phyloP scores from a whole-genome alignment of 768 basidiomycete genomes.

The Lactarius hatsudake region DNA sequence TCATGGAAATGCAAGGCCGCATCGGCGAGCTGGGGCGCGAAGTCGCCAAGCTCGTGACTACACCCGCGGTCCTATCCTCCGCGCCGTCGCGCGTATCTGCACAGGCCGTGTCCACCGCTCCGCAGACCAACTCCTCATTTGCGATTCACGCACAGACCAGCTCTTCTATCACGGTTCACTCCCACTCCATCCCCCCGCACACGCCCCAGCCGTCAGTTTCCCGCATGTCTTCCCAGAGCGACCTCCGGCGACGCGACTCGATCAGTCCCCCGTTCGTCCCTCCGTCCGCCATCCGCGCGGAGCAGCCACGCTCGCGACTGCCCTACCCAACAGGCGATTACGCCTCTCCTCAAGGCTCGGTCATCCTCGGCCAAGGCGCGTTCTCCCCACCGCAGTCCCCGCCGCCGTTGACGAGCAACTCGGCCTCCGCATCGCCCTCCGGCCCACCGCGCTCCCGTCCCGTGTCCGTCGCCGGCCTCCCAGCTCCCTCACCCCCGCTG shows the following conservation, averaged over 20 bases:
- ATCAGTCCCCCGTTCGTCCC: constrained; percentile 55
- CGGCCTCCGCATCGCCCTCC: constrained; percentile 24
- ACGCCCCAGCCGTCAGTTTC: constrained; percentile 33
- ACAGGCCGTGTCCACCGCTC: constrained; percentile 41
- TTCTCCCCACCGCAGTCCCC: constrained; percentile 55
- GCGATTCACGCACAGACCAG: constrained; percentile 37
- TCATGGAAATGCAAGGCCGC: constrained; percentile 71
- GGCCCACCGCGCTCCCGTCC: constrained; percentile 35
- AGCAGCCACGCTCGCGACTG: constrained; percentile 50
- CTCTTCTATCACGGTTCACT: constrained; percentile 33
- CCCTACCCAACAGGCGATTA: constrained; percentile 88
- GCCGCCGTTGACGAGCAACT: constrained; percentile 39
- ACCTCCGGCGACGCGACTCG: constrained; percentile 50
- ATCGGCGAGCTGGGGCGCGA: constrained; percentile 76
- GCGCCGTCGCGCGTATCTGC: constrained; percentile 49
- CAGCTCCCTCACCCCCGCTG: constrained; percentile 28
- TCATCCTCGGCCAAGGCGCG: constrained; percentile 37
- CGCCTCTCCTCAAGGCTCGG: constrained; percentile 56
- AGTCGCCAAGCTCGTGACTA: constrained; percentile 68
- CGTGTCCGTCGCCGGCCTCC: constrained; percentile 50
- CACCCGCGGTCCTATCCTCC: constrained; percentile 51
- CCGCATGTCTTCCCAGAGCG: constrained; percentile 18
- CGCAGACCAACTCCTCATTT: constrained; percentile 49
- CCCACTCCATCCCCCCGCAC: constrained; percentile 32
- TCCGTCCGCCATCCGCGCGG: constrained; percentile 38